These are phyloP conservation scores for Anacardium occidentale DNA, from an alignment of 345 rosid species.

Conservation along the genomic window DNA sequence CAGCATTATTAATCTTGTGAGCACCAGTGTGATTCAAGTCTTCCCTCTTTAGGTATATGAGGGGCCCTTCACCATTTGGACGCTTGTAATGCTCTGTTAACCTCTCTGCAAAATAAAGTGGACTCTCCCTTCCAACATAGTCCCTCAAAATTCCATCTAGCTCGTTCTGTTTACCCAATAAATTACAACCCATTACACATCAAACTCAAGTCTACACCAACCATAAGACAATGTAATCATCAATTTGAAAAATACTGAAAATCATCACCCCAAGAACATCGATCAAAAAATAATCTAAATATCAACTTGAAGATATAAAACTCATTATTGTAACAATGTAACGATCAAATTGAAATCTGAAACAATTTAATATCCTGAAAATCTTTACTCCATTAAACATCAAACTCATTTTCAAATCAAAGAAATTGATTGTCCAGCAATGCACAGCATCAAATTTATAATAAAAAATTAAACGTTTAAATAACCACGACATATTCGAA, in stretches of 20 bases:
- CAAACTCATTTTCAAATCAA: not conserved
- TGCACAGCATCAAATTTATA: not conserved
- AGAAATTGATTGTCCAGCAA: too few species aligned
- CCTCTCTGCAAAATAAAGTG: conserved; percentile 88
- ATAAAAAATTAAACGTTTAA: too few species aligned
- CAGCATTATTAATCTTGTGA: conserved; percentile 88
- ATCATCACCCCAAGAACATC: too few species aligned
- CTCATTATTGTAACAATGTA: not conserved
- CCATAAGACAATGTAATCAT: too few species aligned
- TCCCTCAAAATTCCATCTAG: conserved; percentile 77
- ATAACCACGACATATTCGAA: too few species aligned
- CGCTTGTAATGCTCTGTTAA: conserved; percentile 76
- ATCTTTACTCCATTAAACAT: too few species aligned
- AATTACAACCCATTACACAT: not conserved
- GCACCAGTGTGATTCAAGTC: conserved; percentile 95
- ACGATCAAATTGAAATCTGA: too few species aligned
- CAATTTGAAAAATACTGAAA: too few species aligned
- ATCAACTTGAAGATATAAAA: not conserved
- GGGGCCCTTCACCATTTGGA: conserved; percentile 79
- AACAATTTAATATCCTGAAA: too few species aligned
- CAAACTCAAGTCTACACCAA: not conserved
- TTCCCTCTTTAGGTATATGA: conserved; percentile 88
- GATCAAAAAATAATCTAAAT: too few species aligned
- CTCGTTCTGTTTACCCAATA: conserved; percentile 46
- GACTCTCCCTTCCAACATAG: conserved; percentile 89